phyloP scores from a whole-genome alignment of 331 rosid species.

The Acacia concinna region DNA sequence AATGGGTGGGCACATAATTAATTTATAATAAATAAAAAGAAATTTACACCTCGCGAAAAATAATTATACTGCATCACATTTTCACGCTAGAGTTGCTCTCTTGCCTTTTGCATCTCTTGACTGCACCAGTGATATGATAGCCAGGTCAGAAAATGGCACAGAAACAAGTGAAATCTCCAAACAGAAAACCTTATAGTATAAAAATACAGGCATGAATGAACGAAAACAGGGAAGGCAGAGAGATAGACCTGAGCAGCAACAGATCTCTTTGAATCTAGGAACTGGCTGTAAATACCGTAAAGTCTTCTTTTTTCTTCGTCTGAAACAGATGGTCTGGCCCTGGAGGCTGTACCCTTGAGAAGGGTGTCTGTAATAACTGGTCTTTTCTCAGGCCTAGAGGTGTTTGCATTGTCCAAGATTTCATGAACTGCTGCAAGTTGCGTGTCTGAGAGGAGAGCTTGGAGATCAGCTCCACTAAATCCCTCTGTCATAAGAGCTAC shows the following conservation, averaged over 20 bases:
- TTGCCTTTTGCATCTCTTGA: constrained; percentile 92
- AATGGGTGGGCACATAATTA: constrained; percentile 24
- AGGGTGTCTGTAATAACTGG: constrained; percentile 71
- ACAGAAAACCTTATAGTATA: background rate
- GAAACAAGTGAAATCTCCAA: constrained; percentile 3
- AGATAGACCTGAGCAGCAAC: constrained; percentile 72
- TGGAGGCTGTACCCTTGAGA: constrained; percentile 63
- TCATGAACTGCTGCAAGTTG: constrained; percentile 97
- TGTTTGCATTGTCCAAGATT: constrained; percentile 48
- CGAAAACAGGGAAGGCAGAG: background rate
- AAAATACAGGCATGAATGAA: background rate
- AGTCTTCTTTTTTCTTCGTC: constrained; percentile 76
- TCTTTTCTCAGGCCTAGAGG: constrained; percentile 42
- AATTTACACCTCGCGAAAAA: constrained; percentile 21
- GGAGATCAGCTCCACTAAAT: constrained; percentile 96
- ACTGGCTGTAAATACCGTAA: constrained; percentile 67
- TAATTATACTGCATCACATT: constrained; percentile 3
- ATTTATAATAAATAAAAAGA: background rate
- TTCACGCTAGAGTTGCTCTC: constrained; percentile 87
- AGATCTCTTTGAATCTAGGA: constrained; percentile 80
- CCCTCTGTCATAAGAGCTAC: constrained; percentile 84
- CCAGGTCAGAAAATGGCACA: constrained; percentile 9
- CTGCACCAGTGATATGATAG: constrained; percentile 50
- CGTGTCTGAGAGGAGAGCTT: constrained; percentile 92
- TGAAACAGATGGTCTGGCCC: constrained; percentile 84